Evolutionary conservation across 2,329 filamentous ascomycete genomes (phyloP).

Genomic region (Botrytis cinerea): DNA sequence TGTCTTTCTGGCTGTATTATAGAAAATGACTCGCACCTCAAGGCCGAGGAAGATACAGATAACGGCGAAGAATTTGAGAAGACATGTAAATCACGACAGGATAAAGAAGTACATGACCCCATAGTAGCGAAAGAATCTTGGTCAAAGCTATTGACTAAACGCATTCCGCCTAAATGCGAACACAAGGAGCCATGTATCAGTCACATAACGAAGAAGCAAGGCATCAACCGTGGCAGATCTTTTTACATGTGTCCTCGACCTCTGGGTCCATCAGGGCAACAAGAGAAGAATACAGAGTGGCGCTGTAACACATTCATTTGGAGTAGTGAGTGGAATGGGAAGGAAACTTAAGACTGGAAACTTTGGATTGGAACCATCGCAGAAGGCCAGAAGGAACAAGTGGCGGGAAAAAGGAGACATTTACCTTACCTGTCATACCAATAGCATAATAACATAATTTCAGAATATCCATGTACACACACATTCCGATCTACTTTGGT

Average conservation of each 20-base stretch:
- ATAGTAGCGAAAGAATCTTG: constrained; percentile 78
- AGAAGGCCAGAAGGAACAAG: background rate
- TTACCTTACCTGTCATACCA: background rate
- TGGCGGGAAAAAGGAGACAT: background rate
- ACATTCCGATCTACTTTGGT: background rate
- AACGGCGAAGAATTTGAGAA: constrained; percentile 15
- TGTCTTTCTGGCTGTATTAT: background rate
- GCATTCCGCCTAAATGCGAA: constrained; percentile 76
- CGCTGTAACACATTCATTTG: constrained; percentile 79
- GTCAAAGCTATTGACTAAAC: constrained; percentile 79
- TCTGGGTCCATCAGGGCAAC: constrained; percentile 79
- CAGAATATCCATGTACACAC: background rate
- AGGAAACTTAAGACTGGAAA: constrained; percentile 9
- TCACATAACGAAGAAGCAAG: constrained; percentile 83
- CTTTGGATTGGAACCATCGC: background rate
- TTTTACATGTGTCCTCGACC: constrained; percentile 70
- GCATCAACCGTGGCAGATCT: constrained; percentile 73
- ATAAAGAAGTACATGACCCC: constrained; percentile 59
- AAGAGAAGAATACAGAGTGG: constrained; percentile 84
- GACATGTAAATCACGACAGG: constrained; percentile 28
- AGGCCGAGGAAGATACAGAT: background rate
- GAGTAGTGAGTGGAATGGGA: constrained; percentile 39
- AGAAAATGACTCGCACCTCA: background rate
- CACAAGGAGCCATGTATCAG: constrained; percentile 86
- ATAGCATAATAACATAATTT: constrained; percentile 6